Percentiles rank a stretch among this genome's conserved stretches.
Evolutionary conservation across 768 basidiomycete genomes (phyloP).

Genomic region (Cyathus striatus): DNA sequence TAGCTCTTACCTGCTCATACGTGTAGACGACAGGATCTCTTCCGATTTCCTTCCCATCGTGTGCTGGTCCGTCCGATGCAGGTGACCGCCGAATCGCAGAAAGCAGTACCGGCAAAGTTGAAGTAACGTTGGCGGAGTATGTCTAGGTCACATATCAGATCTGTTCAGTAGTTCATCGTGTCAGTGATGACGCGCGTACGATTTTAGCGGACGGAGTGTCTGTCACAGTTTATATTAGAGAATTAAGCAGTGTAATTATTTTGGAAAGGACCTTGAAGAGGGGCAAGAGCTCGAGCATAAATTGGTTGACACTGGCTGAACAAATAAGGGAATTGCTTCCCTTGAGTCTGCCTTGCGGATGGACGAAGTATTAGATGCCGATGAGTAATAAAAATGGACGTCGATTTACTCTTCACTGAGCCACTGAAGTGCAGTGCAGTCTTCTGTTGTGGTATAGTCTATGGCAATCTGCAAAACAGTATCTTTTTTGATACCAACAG

Average conservation of each 20-base stretch:
- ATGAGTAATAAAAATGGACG: too few species aligned
- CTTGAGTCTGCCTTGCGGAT: constrained; percentile 86
- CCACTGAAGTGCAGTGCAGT: constrained; percentile 83
- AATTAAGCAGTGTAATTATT: too few species aligned
- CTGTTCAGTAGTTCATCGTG: too few species aligned
- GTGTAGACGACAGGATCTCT: constrained; percentile 68
- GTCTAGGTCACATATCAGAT: constrained; percentile 50
- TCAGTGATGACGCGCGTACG: too few species aligned
- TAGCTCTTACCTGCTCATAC: constrained; percentile 81
- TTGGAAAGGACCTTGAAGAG: constrained; percentile 63
- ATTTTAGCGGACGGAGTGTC: constrained; percentile 89
- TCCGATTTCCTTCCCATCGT: constrained; percentile 71
- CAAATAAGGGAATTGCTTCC: constrained; percentile 77
- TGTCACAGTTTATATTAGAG: too few species aligned
- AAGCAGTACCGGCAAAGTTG: constrained; percentile 80
- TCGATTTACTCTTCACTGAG: constrained; percentile 72
- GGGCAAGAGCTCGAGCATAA: constrained; percentile 74
- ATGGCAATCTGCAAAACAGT: constrained; percentile 50
- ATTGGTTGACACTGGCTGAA: constrained; percentile 96
- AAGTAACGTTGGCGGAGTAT: constrained; percentile 77
- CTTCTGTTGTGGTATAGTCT: constrained; percentile 67
- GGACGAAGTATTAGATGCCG: too few species aligned
- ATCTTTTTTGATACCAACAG: constrained; percentile 32
- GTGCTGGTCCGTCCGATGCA: constrained; percentile 59
- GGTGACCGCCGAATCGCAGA: constrained; percentile 82